Base-by-base conservation (phyloP, 331 rosid genomes). In the Cucumis variabilis region DNA sequence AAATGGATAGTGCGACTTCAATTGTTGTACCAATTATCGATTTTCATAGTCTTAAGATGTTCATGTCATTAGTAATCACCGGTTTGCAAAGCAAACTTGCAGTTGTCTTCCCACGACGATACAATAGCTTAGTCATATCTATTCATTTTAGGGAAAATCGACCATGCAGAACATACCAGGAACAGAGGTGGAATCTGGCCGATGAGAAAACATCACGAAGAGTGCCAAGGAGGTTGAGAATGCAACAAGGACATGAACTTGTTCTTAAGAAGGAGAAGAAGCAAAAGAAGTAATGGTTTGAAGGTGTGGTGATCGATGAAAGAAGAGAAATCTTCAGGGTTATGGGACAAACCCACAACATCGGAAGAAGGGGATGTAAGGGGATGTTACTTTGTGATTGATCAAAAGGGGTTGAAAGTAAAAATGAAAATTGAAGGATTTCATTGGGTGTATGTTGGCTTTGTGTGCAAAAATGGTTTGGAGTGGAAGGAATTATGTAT, bases 311-410 rank as follows among this genome's bases (percentile, higher is more conserved):
- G 96, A 90, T 90, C 91, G 33, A 94, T 91, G 74, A 93, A 86
- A 90, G 93, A 85, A 15, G 95, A 93, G 67, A 96, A 90, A 2
- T 93, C 97, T 87, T 94, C 94, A 0, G 97, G 86, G 74, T 92
- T 93, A 58, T 90, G 68, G 65, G 90, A 87, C 11, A 84, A 30
- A 33, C 76, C 84, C 84, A 85, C 69, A 6, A 76, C 62, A 76
- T 70, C 82, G 16, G 86, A 86, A 60, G 92, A 68, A 46, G 93
- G 86, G 72, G 93, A 83, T 12, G 91, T 86, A 62, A 65, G 25
- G n/a, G n/a, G n/a, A n/a, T n/a, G n/a, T n/a, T n/a, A n/a, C n/a
- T n/a, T n/a, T n/a, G n/a, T n/a, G n/a, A n/a, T n/a, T n/a, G 85
- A 62, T 74, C 65, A 86, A 63, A 27, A 74, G 71, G 30, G 30